Conservation (phyloP, 768 basidiomycete species). For the Vararia minispora region DNA sequence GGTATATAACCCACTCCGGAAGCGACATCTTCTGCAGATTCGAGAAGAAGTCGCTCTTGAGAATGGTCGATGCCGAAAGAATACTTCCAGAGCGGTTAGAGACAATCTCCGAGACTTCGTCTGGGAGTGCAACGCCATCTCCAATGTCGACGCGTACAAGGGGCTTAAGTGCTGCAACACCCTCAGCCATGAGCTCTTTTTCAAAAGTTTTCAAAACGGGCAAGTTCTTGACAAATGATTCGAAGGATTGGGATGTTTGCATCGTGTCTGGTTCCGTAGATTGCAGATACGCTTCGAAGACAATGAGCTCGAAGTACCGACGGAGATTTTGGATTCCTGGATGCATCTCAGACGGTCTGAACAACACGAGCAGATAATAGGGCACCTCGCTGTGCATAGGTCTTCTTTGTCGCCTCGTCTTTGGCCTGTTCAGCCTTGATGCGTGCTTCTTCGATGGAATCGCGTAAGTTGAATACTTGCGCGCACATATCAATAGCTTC, state of each 20-base stretch:
- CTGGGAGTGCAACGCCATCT: slow-evolving; percentile 70
- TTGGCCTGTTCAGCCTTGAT: slow-evolving; percentile 65
- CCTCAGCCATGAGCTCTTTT: slow-evolving; percentile 77
- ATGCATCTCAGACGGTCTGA: slow-evolving; percentile 2
- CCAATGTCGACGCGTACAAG: slow-evolving; percentile 59
- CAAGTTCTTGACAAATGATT: slow-evolving; percentile 69
- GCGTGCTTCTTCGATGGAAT: slow-evolving; percentile 79
- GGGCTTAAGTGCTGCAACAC: slow-evolving; percentile 69
- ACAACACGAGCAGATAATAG: slow-evolving; percentile 6
- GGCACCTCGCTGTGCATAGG: slow-evolving; percentile 66
- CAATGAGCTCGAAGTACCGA: slow-evolving; percentile 75
- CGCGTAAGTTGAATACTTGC: slow-evolving; percentile 73
- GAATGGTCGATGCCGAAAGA: slow-evolving; percentile 81
- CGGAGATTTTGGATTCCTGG: slow-evolving; percentile 70
- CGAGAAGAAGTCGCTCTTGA: slow-evolving; percentile 93
- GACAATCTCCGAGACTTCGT: slow-evolving; percentile 85
- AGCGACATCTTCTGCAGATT: slow-evolving; percentile 95
- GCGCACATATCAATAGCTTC: slow-evolving; percentile 82
- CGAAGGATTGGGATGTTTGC: slow-evolving; percentile 63
- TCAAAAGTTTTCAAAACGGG: slow-evolving; percentile 96
- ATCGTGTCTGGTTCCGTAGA: slow-evolving; percentile 74
- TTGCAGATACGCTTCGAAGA: slow-evolving; percentile 86
- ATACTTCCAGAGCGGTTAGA: slow-evolving; percentile 76
- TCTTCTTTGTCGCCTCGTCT: slow-evolving; percentile 58
- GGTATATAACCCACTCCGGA: slow-evolving; percentile 55